Evolutionary conservation across 2,329 filamentous ascomycete genomes (phyloP), one percentile per base, ranked within the genome.

Genomic region (Parafenestella ontariensis): DNA sequence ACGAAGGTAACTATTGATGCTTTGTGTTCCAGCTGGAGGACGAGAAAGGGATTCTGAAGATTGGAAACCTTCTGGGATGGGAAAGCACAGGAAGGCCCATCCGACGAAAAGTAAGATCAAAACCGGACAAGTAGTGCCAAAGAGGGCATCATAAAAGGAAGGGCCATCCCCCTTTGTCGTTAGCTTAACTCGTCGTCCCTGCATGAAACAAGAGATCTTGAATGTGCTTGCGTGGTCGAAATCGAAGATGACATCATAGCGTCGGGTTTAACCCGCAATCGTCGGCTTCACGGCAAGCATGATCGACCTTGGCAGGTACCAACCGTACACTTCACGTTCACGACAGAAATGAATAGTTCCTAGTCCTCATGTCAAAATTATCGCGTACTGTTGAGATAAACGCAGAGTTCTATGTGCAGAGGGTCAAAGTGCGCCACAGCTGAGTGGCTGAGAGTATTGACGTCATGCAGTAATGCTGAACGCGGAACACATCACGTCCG

Each of bases 281-380:
- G 17, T 46, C 29, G 29, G 43, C 45, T 48, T 29, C 36, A 40
- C 48, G 45, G 42, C 40, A 21, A 37, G 20, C 44, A 31, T 31
- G 37, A 56, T 49, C 50, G 37, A 36, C n/a, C 60, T 63, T 63
- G 60, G 60, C 60, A 61, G 55, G 58, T 43, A 59, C 56, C 10
- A 17, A 10, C 9, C 13, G 13, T 17, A 34, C 17, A 15, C 15
- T 34, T 13, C 31, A 34, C 15, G 3, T 13, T 34, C 13, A 34
- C 15, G 17, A 34, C 31, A 8, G 6, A 8, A 31, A 11, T 10
- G 9, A 11, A 31, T 31, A 3, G 10, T 13, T 34, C 31, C 31
- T n/a, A 1, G 24, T n/a, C 2, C 17, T 34, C 31, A 8, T 17
- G 9, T 21, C 11, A 23, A 9, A n/a, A 9, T 18, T 17, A 18